These are phyloP conservation scores for Oryza glaberrima DNA, from an alignment of 176 grass and related monocot genomes.

Conservation along the genomic window DNA sequence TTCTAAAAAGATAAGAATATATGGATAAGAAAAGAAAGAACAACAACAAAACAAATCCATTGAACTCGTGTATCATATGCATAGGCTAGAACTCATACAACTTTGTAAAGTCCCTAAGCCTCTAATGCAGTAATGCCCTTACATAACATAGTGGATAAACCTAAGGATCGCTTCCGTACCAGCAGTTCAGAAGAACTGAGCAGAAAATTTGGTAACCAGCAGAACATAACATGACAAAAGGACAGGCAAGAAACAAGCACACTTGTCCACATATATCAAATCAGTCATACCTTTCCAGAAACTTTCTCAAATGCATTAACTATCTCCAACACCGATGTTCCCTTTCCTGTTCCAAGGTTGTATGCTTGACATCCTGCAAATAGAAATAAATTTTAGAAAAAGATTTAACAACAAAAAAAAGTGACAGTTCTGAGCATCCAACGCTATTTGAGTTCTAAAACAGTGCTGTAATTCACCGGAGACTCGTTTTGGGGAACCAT, in stretches of 20 bases:
- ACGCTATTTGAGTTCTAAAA: background rate
- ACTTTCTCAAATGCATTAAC: constrained; percentile 93
- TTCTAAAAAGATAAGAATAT: constrained; percentile 51
- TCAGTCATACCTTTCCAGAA: constrained; percentile 77
- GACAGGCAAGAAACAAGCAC: background rate
- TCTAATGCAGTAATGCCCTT: background rate
- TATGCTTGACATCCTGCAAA: constrained; percentile 87
- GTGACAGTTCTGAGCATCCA: constrained; percentile 3
- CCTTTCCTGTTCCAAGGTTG: constrained; percentile 92
- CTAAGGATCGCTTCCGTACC: constrained; percentile 14
- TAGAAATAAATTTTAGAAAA: constrained; percentile 26
- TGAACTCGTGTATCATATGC: background rate
- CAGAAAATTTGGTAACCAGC: constrained; percentile 24
- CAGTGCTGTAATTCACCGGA: background rate
- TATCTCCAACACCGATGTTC: constrained; percentile 97
- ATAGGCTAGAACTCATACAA: background rate
- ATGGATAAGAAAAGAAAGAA: constrained; percentile 18
- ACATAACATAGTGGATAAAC: constrained; percentile 7
- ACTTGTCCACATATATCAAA: constrained; percentile 14
- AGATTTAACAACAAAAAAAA: constrained; percentile 18
- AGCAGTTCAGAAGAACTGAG: background rate
- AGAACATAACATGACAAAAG: constrained; percentile 25
- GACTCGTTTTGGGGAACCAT: background rate
- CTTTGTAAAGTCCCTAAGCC: background rate
- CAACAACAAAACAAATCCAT: background rate